Percentiles rank a stretch among this genome's conserved stretches.
Conservation (phyloP, 139 green algal genomes). For the Tetratostichococcus sp. region DNA sequence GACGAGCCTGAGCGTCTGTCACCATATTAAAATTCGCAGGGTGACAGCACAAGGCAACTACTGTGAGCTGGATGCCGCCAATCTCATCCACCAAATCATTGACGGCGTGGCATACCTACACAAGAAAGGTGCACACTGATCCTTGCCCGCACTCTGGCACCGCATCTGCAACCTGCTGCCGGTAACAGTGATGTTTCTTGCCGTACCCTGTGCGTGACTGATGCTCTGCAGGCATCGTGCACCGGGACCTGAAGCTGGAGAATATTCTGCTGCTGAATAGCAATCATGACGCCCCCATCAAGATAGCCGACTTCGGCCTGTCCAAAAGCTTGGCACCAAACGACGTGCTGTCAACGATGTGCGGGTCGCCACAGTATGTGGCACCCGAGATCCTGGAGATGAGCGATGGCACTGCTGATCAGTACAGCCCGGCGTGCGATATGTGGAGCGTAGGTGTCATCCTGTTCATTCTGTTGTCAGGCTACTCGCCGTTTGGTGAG, state of each 20-base stretch:
- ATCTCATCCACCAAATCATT: conserved; percentile 64
- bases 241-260: conserved; percentile 82
- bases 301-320: conserved; percentile 82
- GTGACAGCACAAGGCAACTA: conserved; percentile 56
- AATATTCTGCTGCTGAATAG: conserved; percentile 81
- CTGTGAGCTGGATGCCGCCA: conserved; percentile 58
- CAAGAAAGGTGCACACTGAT: conserved; percentile 35
- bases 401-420: conserved; percentile 53
- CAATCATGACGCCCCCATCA: conserved; percentile 56
- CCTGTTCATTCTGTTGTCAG: conserved; percentile 60
- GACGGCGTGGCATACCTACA: conserved; percentile 73
- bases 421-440: conserved; percentile 59
- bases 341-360: conserved; percentile 72
- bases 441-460: conserved; percentile 81
- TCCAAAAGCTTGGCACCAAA: conserved; percentile 71
- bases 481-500: conserved; percentile 72
- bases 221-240: conserved; percentile 57
- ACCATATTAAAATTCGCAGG: conserved; percentile 21
- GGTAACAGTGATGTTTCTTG: too few relatives aligned
- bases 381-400: conserved; percentile 62
- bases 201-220: too few relatives aligned
- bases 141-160: too few relatives aligned
- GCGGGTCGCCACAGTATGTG: conserved; percentile 69
- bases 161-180: too few relatives aligned
- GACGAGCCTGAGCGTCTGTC: not conserved